Evolutionary conservation across 78 protist species (phyloP), one percentile per base, ranked within the genome.

Genomic region (Dictyostelium citrinum): DNA sequence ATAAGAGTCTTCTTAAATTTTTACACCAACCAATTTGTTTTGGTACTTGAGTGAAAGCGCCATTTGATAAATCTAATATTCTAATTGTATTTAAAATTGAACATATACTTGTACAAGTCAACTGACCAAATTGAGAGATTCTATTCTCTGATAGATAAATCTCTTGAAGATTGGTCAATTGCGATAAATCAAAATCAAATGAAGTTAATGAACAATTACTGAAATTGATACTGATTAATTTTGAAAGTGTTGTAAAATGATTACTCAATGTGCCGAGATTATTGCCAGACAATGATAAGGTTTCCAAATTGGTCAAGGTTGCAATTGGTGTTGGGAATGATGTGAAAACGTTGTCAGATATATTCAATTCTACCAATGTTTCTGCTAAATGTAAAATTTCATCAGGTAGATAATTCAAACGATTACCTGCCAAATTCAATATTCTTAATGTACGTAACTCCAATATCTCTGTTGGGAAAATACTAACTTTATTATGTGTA

Each of bases 281-380:
- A 72, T 88, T 88, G 24, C 58, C 51, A 14, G 83, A 55, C 0
- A 88, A 14, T 12, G 31, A 5, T 29, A 88, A 39, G 0, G 33
- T 22, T 1, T 67, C 67, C 6, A 88, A 58, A 39, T 76, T 78
- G 11, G 3, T 6, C 7, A 88, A 31, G 0, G 83, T n/a, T 29
- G 85, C 27, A 29, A 88, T 88, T 31, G 93, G 93, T 67, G 93
- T 46, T 68, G 93, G 93, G n/a, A 88, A 88, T 6, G 85, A 72
- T 8, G 93, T 88, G 29, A 88, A 88, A 1, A 58, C 33, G n/a
- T 88, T 88, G 3, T 88, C 93, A 2, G 93, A 76, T 20, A 88
- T 68, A 35, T 88, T 82, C 24, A 88, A 46, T 5, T 70, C 41
- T 0, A 61, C 43, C 27, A 88, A 82, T 14, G 80, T 22, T 2